phyloP scores from a whole-genome alignment of 169 alveolate genomes.

The Plasmodium ovale region DNA sequence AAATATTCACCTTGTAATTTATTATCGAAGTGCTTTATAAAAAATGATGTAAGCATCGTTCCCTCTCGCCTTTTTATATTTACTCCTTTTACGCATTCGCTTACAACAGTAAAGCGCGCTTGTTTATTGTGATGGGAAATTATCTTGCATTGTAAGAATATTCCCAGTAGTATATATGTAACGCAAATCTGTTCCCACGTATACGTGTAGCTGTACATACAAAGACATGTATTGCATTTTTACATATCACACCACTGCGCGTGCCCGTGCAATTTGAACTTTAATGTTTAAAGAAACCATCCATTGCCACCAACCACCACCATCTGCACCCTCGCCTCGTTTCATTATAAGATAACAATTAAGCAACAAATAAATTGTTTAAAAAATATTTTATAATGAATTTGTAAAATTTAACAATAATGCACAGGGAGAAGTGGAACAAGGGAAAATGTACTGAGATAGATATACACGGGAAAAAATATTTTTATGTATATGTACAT shows the following conservation, averaged over 20 bases:
- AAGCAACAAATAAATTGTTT: background rate
- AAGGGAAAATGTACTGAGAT: background rate
- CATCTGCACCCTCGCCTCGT: background rate
- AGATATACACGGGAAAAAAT: background rate
- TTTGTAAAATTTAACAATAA: background rate
- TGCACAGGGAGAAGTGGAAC: background rate
- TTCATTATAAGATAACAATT: background rate
- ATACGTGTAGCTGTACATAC: background rate
- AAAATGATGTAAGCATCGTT: background rate
- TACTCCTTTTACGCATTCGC: background rate
- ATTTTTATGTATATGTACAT: slow-evolving; percentile 18
- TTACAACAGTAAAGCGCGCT: background rate
- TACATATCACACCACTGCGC: no score
- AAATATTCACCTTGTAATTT: background rate
- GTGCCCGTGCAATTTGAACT: no score
- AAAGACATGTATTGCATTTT: slow-evolving; percentile 4
- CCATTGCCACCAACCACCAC: no score
- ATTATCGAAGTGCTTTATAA: background rate
- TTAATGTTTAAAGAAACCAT: no score
- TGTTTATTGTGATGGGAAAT: background rate
- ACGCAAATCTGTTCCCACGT: background rate
- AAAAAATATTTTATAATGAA: background rate
- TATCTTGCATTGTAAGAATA: background rate
- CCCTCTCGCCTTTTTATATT: background rate
- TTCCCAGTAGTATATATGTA: background rate